Percentiles rank a stretch among this genome's conserved stretches.
Conservation (phyloP, 2,329 filamentous ascomycete genomes). For the Plenodomus biglobosus region DNA sequence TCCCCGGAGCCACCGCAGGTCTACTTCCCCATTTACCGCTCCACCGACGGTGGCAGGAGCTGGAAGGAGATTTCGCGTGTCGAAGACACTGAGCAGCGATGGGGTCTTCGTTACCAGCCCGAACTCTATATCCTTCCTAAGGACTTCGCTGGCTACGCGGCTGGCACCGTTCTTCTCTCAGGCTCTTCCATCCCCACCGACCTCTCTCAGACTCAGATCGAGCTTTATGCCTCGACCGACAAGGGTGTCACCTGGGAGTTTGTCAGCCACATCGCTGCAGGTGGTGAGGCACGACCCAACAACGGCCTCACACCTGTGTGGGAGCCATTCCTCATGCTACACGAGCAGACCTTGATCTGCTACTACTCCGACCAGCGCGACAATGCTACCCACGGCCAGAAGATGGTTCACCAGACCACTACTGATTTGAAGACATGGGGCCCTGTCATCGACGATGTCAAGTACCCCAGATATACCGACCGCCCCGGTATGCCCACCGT, state of each 20-base stretch:
- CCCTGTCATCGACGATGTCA: constrained; percentile 62
- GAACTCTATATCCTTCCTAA: constrained; percentile 65
- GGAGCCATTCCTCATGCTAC: constrained; percentile 68
- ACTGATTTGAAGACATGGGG: constrained; percentile 63
- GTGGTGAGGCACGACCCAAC: constrained; percentile 62
- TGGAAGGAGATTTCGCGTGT: constrained; percentile 67
- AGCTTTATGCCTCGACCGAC: constrained; percentile 67
- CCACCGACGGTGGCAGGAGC: constrained; percentile 51
- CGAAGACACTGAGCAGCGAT: constrained; percentile 65
- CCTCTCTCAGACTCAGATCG: constrained; percentile 65
- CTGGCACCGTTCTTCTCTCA: constrained; percentile 64
- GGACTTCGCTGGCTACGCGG: constrained; percentile 58
- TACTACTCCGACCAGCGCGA: constrained; percentile 75
- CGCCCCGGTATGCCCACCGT: constrained; percentile 71
- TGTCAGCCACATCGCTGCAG: constrained; percentile 64
- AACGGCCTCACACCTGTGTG: constrained; percentile 70
- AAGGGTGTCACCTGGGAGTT: constrained; percentile 66
- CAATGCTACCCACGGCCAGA: constrained; percentile 63
- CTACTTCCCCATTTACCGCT: constrained; percentile 53
- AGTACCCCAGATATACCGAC: constrained; percentile 62
- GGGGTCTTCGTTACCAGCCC: constrained; percentile 70
- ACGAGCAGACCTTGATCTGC: constrained; percentile 61
- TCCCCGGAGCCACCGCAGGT: constrained; percentile 48
- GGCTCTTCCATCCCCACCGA: constrained; percentile 62
- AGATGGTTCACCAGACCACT: constrained; percentile 65